phyloP scores from a whole-genome alignment of 257 asterid species.

The Oldenlandia corymbosa region DNA sequence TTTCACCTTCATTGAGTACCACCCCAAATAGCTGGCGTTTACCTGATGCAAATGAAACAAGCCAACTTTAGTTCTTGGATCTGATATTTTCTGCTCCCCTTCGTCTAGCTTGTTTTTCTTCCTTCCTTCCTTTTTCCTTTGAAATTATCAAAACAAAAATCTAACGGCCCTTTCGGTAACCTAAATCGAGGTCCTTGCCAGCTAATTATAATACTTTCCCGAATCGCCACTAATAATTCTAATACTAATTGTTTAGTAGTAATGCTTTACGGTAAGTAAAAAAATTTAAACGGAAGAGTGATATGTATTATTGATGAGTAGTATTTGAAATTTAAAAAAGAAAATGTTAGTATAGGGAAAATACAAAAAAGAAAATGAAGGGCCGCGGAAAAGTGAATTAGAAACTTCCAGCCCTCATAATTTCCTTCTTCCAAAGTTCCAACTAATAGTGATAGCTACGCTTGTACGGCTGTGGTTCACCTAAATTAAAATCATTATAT shows the following conservation, averaged over 20 bases:
- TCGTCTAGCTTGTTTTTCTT: neutral
- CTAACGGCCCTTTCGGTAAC: no score
- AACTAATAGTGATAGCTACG: conserved; percentile 12
- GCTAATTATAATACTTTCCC: no score
- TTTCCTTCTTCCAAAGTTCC: conserved; percentile 4
- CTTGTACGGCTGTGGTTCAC: conserved; percentile 20
- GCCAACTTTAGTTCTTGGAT: neutral
- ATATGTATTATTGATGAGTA: no score
- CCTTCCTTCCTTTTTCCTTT: neutral
- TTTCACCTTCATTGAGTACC: conserved; percentile 2
- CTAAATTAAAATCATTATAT: conserved; percentile 4
- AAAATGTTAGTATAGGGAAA: no score
- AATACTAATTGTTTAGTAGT: no score
- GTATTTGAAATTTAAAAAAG: no score
- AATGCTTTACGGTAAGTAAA: no score
- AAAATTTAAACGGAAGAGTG: no score
- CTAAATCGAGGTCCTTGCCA: no score
- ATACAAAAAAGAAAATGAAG: no score
- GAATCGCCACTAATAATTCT: no score
- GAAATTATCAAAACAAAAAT: no score
- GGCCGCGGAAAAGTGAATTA: neutral
- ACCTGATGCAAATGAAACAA: neutral
- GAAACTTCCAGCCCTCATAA: conserved; percentile 12
- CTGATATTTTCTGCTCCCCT: neutral
- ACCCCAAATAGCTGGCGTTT: conserved; percentile 11